Base-by-base conservation (phyloP, 2,329 filamentous ascomycete species). In the Fusarium vanettenii region DNA sequence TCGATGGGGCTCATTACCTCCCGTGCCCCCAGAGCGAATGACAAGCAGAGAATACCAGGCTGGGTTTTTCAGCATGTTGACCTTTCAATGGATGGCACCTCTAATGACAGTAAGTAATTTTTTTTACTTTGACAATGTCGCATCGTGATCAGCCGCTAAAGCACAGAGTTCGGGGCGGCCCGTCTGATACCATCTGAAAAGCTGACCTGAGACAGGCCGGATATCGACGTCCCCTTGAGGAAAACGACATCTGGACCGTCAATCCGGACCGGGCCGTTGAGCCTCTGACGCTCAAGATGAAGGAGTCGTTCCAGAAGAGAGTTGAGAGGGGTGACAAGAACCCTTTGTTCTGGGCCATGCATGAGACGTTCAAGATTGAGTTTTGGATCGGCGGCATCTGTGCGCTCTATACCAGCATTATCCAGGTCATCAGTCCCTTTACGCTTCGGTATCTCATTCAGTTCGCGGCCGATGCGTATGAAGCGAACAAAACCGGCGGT, bases 11-110 rank as follows among this genome's bases (percentile, higher is more conserved):
- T 72, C 81, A 37, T 82, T 87, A 3, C 89, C 90, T 2, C 85
- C 88, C 0, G 84, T 92, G 1, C 91, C 91, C 41, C 82, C 87
- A 57, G 86, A 87, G 76, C 86, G 86, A 66, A 78, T 76, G 8
- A 81, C 87, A 1, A 95, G 91, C 7, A 89, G 89, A 71, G 95
- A 98, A 84, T 87, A 94, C 80, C 87, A 85, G 5, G 95, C 95
- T 6, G 85, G 89, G 3, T 92, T 95, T 79, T 89, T 97, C 73
- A 97, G 94, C 84, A 81, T 87, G 66, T 81, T 97, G 25, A 93
- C 92, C 5, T 98, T 98, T 80, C 91, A 95, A 81, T 98, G 96
- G 96, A 96, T 98, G 88, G 91, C 91, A 1, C 92, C 94, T 2
- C 81, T 98, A 65, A 98, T 98, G 95, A 88, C 84, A 73, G 92